A percentile compares a stretch with the other conserved stretches of the same genome.
phyloP scores from a whole-genome alignment of 441 rosid species.

The Corymbia calophylla region DNA sequence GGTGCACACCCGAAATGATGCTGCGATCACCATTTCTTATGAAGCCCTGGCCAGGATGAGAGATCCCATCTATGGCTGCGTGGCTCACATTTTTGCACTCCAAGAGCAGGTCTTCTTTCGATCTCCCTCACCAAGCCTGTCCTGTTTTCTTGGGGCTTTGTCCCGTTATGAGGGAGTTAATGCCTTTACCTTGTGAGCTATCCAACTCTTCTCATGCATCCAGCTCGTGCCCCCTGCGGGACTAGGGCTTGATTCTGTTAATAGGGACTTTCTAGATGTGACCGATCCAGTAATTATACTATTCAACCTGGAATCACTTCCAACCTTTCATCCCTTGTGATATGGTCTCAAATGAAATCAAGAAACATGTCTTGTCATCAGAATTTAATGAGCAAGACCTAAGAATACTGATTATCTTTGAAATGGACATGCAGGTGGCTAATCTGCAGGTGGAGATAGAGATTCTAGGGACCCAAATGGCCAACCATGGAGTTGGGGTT shows the following conservation, averaged over 20 bases:
- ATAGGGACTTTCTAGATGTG: neutral
- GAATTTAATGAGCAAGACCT: neutral
- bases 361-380: neutral
- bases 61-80: slow-evolving; percentile 86
- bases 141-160: neutral
- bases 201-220: neutral
- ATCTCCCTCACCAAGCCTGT: neutral
- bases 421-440: slow-evolving; percentile 44
- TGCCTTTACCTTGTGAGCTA: neutral
- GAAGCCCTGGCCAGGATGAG: slow-evolving; percentile 86
- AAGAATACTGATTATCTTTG: neutral
- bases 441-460: slow-evolving; percentile 73
- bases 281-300: neutral
- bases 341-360: neutral
- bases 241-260: neutral
- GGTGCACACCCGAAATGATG: slow-evolving; percentile 41
- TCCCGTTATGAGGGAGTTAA: neutral
- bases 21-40: slow-evolving; percentile 76
- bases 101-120: slow-evolving; percentile 66
- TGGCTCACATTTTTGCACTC: slow-evolving; percentile 81
- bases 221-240: neutral
- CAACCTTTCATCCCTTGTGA: neutral
- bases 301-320: neutral
- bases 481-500: slow-evolving; percentile 22
- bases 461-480: slow-evolving; percentile 54